Evolutionary conservation across 2,329 filamentous ascomycete species (phyloP).

Genomic region (Claviceps lovelessii): DNA sequence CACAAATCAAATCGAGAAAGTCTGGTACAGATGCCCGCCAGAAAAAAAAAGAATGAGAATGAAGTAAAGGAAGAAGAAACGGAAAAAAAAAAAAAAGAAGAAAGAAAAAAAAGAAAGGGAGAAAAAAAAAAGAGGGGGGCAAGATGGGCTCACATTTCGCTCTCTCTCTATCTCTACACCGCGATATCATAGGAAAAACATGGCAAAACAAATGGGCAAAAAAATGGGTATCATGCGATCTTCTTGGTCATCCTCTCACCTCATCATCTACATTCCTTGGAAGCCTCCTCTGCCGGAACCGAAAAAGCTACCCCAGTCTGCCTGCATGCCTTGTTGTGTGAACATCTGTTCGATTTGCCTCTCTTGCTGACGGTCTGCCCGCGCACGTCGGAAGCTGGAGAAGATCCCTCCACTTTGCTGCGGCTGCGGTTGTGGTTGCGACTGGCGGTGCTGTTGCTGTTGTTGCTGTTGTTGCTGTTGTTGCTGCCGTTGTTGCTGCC

Average conservation of each 20-base stretch:
- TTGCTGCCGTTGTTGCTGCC: slow-evolving; percentile 8
- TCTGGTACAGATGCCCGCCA: not conserved
- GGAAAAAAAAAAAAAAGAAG: slow-evolving; percentile 6
- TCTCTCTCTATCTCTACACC: not conserved
- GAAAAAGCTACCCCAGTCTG: slow-evolving; percentile 34
- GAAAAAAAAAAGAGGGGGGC: not conserved
- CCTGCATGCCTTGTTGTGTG: slow-evolving; percentile 30
- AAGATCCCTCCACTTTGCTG: slow-evolving; percentile 17
- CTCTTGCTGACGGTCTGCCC: slow-evolving; percentile 18
- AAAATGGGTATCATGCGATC: slow-evolving; percentile 23
- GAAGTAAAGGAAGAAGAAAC: slow-evolving; percentile 6
- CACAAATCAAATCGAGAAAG: slow-evolving; percentile 4
- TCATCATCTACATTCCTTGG: slow-evolving; percentile 25
- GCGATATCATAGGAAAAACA: not conserved
- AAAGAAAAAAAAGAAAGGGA: slow-evolving; percentile 6
- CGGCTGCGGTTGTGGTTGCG: slow-evolving; percentile 10
- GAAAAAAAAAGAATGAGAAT: slow-evolving; percentile 6
- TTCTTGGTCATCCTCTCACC: slow-evolving; percentile 7
- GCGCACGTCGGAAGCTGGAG: slow-evolving; percentile 13
- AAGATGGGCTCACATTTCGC: not conserved
- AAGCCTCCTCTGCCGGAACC: slow-evolving; percentile 28
- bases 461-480: slow-evolving; percentile 13
- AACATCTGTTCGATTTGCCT: slow-evolving; percentile 36
- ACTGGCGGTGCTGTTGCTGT: slow-evolving; percentile 10
- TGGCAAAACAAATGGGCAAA: not conserved